Conservation (phyloP, 2,329 filamentous ascomycete species). For the Albifimbria verrucaria region DNA sequence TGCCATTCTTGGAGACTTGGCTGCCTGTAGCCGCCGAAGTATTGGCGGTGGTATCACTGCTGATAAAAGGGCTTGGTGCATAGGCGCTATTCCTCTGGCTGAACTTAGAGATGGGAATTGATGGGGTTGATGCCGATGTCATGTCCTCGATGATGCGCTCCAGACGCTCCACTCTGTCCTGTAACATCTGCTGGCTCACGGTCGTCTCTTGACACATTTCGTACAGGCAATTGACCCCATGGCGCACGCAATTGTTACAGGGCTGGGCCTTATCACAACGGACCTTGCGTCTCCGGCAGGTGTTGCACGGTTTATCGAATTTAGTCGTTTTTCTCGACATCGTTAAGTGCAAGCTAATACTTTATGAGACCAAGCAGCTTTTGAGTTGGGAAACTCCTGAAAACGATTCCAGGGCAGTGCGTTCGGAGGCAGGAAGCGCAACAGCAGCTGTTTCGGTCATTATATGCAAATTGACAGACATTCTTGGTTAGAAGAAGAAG, state of each 20-base stretch:
- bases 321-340: conserved; percentile 16
- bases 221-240: conserved; percentile 13
- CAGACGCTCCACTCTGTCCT: conserved; percentile 13
- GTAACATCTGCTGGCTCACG: conserved; percentile 13
- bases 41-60: conserved; percentile 7
- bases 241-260: conserved; percentile 15
- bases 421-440: neutral
- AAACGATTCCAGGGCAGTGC: neutral
- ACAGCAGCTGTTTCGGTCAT: too few relatives aligned
- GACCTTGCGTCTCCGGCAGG: conserved; percentile 15
- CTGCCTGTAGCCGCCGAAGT: conserved; percentile 7
- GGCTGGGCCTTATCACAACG: conserved; percentile 15
- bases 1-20: conserved; percentile 8
- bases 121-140: conserved; percentile 8
- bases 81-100: conserved; percentile 8
- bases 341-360: too few relatives aligned
- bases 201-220: conserved; percentile 13
- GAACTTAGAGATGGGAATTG: conserved; percentile 4
- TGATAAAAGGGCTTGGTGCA: conserved; percentile 11
- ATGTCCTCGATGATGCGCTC: conserved; percentile 14
- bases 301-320: conserved; percentile 16
- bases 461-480: too few relatives aligned
- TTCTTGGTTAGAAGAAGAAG: too few relatives aligned
- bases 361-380: too few relatives aligned
- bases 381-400: too few relatives aligned